Conservation (phyloP, 768 basidiomycete genomes). For the Tulasnella sp. region DNA sequence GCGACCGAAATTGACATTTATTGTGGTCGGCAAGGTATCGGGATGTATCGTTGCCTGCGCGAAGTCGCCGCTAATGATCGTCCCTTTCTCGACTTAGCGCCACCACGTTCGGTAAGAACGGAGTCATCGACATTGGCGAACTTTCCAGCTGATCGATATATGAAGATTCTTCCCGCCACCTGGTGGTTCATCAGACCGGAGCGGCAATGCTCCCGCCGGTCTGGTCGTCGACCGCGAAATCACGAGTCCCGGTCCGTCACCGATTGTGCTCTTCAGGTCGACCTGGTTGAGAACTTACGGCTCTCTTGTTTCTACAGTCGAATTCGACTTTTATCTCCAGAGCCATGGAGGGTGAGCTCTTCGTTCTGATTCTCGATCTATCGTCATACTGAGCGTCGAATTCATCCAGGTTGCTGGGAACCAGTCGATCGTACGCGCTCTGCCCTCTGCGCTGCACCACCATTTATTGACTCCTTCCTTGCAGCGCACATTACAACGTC, state of each 20-base stretch:
- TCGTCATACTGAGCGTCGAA: neutral
- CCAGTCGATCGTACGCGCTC: constrained; percentile 3
- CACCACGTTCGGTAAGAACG: constrained; percentile 42
- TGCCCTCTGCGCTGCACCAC: neutral
- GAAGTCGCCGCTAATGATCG: neutral
- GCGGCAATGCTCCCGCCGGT: constrained; percentile 65
- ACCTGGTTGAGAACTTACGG: neutral
- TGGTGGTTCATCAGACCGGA: constrained; percentile 41
- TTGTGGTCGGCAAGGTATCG: constrained; percentile 62
- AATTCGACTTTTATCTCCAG: constrained; percentile 69
- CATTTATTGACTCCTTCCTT: neutral
- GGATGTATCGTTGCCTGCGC: neutral
- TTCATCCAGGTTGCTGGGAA: neutral
- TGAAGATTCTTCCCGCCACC: constrained; percentile 38
- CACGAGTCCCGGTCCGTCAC: constrained; percentile 30
- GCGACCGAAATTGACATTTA: constrained; percentile 48
- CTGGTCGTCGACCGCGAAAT: constrained; percentile 52
- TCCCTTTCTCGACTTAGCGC: constrained; percentile 22
- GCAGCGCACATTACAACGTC: constrained; percentile 4
- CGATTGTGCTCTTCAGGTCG: neutral
- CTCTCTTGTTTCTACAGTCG: constrained; percentile 25
- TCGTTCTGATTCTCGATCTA: neutral
- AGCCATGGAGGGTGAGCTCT: constrained; percentile 47
- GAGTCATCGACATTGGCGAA: neutral
- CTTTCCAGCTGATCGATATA: neutral